These are phyloP conservation scores for Zymoseptoria passerinii DNA, from an alignment of 2,329 filamentous ascomycete species.

Conservation along the genomic window DNA sequence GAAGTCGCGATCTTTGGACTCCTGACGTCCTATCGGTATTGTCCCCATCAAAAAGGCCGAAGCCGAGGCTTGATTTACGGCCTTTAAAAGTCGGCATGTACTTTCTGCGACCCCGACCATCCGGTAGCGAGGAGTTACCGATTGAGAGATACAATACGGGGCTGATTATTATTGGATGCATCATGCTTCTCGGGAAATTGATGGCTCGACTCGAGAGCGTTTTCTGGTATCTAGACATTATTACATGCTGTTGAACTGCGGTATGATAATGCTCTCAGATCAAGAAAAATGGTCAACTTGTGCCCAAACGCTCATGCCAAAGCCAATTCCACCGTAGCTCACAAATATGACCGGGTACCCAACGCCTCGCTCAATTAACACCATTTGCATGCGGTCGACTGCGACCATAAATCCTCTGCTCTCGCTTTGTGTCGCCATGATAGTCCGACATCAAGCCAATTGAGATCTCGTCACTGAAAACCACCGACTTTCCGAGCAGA, in stretches of 20 bases:
- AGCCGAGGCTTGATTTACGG: background rate
- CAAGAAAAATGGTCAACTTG: background rate
- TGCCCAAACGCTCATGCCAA: background rate
- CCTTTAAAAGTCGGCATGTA: background rate
- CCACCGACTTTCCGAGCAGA: conserved; percentile 31
- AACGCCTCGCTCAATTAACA: background rate
- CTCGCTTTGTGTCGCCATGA: conserved; percentile 15
- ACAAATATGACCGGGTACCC: background rate
- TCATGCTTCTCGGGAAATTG: no score
- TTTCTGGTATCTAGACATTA: background rate
- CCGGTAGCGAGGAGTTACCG: no score
- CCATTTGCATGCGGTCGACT: background rate
- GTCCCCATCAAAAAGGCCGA: background rate
- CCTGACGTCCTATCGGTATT: background rate
- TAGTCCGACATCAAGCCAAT: conserved; percentile 17
- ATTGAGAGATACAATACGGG: no score
- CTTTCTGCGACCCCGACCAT: background rate
- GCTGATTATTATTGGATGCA: no score
- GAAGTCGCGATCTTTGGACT: background rate
- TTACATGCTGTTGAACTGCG: background rate
- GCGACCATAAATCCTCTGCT: conserved; percentile 17
- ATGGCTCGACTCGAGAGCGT: background rate
- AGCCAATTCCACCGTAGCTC: background rate
- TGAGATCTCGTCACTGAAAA: conserved; percentile 33
- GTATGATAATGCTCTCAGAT: background rate